Evolutionary conservation across 805 yeast species (phyloP), one percentile per base, ranked within the genome.

Genomic region (Middelhovenomyces tepae): DNA sequence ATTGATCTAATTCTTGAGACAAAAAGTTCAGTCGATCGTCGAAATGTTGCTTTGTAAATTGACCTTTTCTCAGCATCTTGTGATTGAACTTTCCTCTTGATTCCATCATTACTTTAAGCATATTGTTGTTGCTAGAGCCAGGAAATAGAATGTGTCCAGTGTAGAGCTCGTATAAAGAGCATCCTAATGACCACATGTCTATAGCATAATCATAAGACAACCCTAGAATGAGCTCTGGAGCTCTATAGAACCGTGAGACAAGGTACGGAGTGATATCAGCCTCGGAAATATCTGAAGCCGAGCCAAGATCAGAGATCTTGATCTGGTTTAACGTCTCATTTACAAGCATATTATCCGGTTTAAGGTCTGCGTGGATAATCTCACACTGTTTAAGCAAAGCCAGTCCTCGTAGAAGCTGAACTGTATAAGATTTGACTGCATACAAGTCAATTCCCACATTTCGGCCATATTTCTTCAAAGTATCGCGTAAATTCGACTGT

Each of bases 141-240:
- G 95, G 87, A 54, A 86, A 86, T 36, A 86, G 61, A 1, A 94
- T 91, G 50, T 81, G 78, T 16, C 95, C 91, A 6, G 94, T 80
- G 54, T 85, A 83, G 83, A 86, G 80, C 52, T 86, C 96, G 6
- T 89, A 94, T 44, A 86, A 69, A 18, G 87, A 83, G 61, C 95
- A 86, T 4, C 95, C 96, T 18, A 89, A 82, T 7, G 94, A 81
- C 96, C 96, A 86, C 66, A 86, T 84, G 54, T 86, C 96, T 35
- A 87, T 84, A 4, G 93, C 47, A 29, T 39, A 48, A 22, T 42
- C 49, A 62, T 79, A 80, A 21, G 73, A 59, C 7, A 80, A 70
- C 1, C 89, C 91, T 3, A 81, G 35, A 7, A 77, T 57, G 4
- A 81, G 78, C 48, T 81, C 93, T 0, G 93, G 93, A 0, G 91